Conservation (phyloP, 106 monocot genomes). For the Dioscorea alata region DNA sequence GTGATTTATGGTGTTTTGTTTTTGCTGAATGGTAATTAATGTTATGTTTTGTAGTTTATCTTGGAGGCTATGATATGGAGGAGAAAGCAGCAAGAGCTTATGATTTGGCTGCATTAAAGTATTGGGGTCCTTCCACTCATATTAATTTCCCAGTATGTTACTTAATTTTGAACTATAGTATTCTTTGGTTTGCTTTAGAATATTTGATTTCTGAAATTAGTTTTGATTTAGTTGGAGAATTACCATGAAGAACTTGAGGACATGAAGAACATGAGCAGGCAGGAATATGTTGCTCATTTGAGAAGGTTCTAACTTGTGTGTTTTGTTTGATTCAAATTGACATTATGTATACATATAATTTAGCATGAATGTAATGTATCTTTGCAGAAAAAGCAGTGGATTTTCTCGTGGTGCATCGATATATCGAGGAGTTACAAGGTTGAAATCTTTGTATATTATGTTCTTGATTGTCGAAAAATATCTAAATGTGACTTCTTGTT, state of each 20-base stretch:
- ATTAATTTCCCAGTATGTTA: conserved; percentile 84
- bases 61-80: conserved; percentile 98
- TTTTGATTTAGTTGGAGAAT: conserved; percentile 44
- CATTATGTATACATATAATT: no score
- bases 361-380: neutral
- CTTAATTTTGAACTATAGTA: no score
- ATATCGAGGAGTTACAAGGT: conserved; percentile 98
- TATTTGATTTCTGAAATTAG: neutral
- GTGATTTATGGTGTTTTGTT: neutral
- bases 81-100: conserved; percentile 98
- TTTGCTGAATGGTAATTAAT: neutral
- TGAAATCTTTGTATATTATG: neutral
- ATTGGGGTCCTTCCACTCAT: conserved; percentile 95
- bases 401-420: conserved; percentile 97
- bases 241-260: conserved; percentile 61
- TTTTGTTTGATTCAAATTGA: neutral
- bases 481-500: neutral
- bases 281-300: conserved; percentile 74
- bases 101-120: conserved; percentile 95
- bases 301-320: conserved; percentile 38
- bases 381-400: conserved; percentile 90
- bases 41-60: conserved; percentile 57
- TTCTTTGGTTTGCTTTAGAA: no score
- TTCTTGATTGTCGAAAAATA: neutral
- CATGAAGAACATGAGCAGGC: conserved; percentile 85